Percentiles rank a stretch among this genome's conserved stretches.
Evolutionary conservation across 139 green algal genomes (phyloP).

Genomic region (Deuterostichococcus epilithicus): DNA sequence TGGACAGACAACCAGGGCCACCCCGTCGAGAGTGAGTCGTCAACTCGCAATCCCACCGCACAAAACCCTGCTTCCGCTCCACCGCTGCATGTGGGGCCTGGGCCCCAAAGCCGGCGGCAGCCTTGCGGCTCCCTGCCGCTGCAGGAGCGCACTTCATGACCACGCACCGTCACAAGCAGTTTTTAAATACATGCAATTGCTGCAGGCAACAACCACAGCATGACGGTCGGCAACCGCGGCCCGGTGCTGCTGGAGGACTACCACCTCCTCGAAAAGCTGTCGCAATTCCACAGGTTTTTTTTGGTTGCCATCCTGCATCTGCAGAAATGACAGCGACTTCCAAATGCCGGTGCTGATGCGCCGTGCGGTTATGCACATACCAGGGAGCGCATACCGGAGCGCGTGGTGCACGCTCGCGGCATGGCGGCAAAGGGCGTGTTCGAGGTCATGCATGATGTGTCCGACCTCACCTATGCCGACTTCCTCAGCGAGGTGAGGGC

Average conservation of each 20-base stretch:
- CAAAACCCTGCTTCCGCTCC: no score
- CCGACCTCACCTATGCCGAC: slow-evolving; percentile 48
- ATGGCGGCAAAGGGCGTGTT: slow-evolving; percentile 29
- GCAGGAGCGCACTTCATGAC: no score
- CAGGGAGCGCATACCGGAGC: slow-evolving; percentile 40
- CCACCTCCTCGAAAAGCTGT: slow-evolving; percentile 43
- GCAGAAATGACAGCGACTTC: no score
- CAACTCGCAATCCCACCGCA: no score
- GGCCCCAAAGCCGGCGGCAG: no score
- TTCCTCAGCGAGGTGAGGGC: slow-evolving; percentile 28
- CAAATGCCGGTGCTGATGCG: no score
- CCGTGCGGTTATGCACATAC: slow-evolving; percentile 18
- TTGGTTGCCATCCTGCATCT: no score
- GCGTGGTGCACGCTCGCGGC: slow-evolving; percentile 29
- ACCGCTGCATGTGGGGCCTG: no score
- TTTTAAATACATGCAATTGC: no score
- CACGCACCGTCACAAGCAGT: no score
- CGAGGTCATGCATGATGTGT: slow-evolving; percentile 44
- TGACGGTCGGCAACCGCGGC: slow-evolving; percentile 1
- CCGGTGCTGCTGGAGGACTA: slow-evolving; percentile 44
- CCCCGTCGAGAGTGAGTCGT: not conserved
- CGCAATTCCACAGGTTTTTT: not conserved
- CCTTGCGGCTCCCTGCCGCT: no score
- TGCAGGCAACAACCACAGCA: not conserved
- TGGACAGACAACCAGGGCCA: not conserved